phyloP scores from a whole-genome alignment of 1,139 yeast species.

The Magnusiomyces sp. region DNA sequence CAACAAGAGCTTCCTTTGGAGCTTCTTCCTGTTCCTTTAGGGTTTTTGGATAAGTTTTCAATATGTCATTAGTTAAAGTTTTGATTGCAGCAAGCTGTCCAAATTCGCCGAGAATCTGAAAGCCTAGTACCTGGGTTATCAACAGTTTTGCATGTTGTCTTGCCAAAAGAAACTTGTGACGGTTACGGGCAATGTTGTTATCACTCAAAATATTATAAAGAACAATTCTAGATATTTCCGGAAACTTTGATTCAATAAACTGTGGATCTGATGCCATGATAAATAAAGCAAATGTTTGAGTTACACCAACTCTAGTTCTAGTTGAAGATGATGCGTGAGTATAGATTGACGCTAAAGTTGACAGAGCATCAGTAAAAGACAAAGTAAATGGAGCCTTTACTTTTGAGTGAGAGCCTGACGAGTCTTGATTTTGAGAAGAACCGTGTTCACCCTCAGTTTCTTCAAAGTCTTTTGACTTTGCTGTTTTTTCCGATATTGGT shows the following conservation, averaged over 20 bases:
- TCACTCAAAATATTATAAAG: conserved; percentile 19
- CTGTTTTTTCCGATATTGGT: conserved; percentile 18
- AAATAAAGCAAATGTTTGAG: conserved; percentile 24
- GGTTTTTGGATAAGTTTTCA: conserved; percentile 24
- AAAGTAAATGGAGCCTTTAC: conserved; percentile 14
- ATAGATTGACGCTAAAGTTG: conserved; percentile 18
- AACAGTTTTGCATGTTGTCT: conserved; percentile 25
- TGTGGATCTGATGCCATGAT: conserved; percentile 20
- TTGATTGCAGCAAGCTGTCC: conserved; percentile 28
- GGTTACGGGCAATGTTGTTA: conserved; percentile 17
- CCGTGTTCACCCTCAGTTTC: conserved; percentile 18
- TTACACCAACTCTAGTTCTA: conserved; percentile 25
- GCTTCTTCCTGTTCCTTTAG: conserved; percentile 21
- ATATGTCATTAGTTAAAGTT: conserved; percentile 23
- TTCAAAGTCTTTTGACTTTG: conserved; percentile 14
- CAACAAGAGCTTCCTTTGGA: conserved; percentile 22
- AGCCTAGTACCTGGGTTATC: conserved; percentile 25
- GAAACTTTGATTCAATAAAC: conserved; percentile 23
- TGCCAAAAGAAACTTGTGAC: conserved; percentile 22
- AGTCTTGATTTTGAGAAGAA: not conserved
- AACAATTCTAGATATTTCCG: conserved; percentile 21
- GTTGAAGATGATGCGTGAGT: conserved; percentile 17
- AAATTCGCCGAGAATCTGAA: conserved; percentile 28
- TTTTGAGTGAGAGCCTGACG: conserved; percentile 5
- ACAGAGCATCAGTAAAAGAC: conserved; percentile 20